phyloP scores from a whole-genome alignment of 352 stramenopile species.

The Phytophthora lateralis region DNA sequence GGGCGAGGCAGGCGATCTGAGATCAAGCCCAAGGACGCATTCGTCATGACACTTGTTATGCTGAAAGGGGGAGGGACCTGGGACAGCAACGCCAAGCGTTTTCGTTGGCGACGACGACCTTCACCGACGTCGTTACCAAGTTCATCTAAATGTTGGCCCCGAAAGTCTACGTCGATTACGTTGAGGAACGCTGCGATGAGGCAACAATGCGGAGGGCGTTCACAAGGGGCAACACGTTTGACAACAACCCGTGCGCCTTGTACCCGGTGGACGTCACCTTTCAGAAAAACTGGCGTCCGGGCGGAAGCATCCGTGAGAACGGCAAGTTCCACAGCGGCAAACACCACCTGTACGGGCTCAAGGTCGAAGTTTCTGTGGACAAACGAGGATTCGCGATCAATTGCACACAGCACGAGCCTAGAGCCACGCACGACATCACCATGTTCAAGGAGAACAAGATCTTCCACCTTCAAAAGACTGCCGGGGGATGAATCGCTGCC shows the following conservation, averaged over 20 bases:
- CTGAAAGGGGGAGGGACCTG: slow-evolving; percentile 3
- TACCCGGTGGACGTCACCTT: slow-evolving; percentile 9
- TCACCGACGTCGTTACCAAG: background rate
- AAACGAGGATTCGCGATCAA: too few species aligned
- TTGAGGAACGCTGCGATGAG: background rate
- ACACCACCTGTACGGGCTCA: slow-evolving; percentile 6
- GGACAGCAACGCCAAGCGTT: background rate
- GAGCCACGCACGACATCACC: too few species aligned
- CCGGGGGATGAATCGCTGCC: too few species aligned
- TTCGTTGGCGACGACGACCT: background rate
- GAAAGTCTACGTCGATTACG: slow-evolving; percentile 1
- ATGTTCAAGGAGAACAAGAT: too few species aligned
- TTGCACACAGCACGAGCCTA: too few species aligned
- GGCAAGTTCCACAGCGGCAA: slow-evolving; percentile 2
- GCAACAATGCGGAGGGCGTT: background rate
- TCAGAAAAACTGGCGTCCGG: background rate
- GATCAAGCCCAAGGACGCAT: slow-evolving; percentile 6
- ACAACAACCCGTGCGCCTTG: slow-evolving; percentile 3
- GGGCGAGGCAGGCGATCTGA: background rate
- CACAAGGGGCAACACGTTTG: background rate
- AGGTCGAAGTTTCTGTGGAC: background rate
- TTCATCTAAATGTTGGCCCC: background rate
- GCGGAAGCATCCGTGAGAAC: background rate
- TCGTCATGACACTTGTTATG: slow-evolving; percentile 15
- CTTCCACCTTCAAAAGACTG: too few species aligned